These are phyloP conservation scores for Cytospora schulzeri DNA, from an alignment of 2,329 filamentous ascomycete species.

Conservation along the genomic window DNA sequence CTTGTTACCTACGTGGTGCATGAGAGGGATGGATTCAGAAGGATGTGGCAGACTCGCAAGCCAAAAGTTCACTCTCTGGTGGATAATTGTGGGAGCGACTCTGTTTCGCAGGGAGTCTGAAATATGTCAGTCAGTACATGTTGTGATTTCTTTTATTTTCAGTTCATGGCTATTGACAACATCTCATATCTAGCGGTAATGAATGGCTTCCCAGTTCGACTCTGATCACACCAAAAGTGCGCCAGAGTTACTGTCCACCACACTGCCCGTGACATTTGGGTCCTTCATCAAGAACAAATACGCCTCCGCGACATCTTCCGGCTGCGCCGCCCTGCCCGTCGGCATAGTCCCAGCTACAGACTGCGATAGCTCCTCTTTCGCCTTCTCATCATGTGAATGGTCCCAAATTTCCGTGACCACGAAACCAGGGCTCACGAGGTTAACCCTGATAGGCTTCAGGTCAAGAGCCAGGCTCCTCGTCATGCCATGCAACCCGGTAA, in stretches of 20 bases:
- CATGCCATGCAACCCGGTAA: slow-evolving; percentile 55
- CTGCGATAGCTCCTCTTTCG: slow-evolving; percentile 30
- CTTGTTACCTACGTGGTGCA: slow-evolving; percentile 21
- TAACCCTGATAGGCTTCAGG: slow-evolving; percentile 64
- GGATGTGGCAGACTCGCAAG: slow-evolving; percentile 10
- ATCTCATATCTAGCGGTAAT: not conserved
- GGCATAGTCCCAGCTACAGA: slow-evolving; percentile 25
- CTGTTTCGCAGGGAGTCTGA: not conserved
- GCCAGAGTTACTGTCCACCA: slow-evolving; percentile 32
- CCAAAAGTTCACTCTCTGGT: not conserved
- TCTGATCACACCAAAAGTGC: slow-evolving; percentile 27
- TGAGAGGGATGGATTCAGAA: slow-evolving; percentile 15
- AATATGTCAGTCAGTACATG: not conserved
- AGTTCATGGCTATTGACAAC: too few relatives aligned
- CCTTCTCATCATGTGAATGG: slow-evolving; percentile 31
- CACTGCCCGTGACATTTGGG: slow-evolving; percentile 33
- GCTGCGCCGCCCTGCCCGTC: slow-evolving; percentile 30
- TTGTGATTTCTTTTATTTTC: not conserved
- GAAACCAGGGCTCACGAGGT: slow-evolving; percentile 59
- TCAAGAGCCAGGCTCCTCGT: slow-evolving; percentile 61
- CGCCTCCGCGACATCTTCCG: slow-evolving; percentile 36
- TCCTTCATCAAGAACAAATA: slow-evolving; percentile 37
- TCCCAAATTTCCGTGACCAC: slow-evolving; percentile 51
- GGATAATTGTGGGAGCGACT: not conserved
- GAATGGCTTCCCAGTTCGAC: too few relatives aligned